Conservation (phyloP, 306 rosid species). For the Cajanus cajan region DNA sequence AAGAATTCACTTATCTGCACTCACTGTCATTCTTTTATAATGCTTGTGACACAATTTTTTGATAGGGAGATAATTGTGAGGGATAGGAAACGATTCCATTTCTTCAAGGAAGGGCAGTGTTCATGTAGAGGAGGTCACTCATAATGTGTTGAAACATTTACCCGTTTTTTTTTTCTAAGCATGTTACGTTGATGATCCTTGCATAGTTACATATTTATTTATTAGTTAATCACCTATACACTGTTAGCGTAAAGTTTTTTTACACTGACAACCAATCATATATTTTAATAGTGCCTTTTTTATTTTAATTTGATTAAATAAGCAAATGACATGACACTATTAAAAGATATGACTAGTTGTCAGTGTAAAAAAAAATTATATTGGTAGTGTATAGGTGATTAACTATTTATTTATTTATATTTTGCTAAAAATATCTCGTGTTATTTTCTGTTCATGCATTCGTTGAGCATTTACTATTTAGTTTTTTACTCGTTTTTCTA, state of each 20-base stretch:
- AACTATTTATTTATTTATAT: background rate
- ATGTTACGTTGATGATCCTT: background rate
- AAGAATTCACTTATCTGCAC: slow-evolving; percentile 51
- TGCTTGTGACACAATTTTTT: slow-evolving; percentile 41
- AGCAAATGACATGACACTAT: no score
- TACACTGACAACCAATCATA: no score
- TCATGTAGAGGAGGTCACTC: slow-evolving; percentile 47
- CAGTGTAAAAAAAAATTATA: no score
- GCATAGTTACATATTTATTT: no score
- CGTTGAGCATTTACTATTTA: no score
- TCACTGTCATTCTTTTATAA: slow-evolving; percentile 62
- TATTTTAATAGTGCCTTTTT: no score
- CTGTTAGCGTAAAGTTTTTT: no score
- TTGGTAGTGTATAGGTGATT: no score
- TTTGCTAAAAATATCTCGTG: background rate
- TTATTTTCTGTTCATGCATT: background rate
- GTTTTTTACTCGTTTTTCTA: background rate
- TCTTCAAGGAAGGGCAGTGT: slow-evolving; percentile 56
- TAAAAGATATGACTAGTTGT: no score
- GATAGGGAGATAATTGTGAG: slow-evolving; percentile 53
- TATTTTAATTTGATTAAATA: no score
- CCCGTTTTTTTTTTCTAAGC: background rate
- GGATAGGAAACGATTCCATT: slow-evolving; percentile 58
- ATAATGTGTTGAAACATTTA: slow-evolving; percentile 21
- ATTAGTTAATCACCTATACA: no score